Evolutionary conservation across 345 rosid genomes (phyloP).

Genomic region (Odontarrhena argentea): DNA sequence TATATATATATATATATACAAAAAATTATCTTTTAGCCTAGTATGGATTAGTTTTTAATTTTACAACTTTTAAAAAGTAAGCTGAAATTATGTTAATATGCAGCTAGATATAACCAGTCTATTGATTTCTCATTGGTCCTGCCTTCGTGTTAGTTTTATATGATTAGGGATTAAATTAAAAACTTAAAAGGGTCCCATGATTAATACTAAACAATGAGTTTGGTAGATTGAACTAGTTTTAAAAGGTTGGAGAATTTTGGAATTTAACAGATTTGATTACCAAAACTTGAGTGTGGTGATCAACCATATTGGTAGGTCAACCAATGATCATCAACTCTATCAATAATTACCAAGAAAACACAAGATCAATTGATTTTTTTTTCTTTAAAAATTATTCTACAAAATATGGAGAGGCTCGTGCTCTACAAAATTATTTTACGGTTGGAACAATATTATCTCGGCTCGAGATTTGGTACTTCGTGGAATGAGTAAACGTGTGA

Average conservation of each 20-base stretch:
- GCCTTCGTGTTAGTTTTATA: not conserved
- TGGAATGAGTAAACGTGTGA: no score
- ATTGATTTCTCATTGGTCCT: not conserved
- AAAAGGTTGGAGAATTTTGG: not conserved
- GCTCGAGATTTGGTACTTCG: no score
- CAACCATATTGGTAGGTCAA: slow-evolving; percentile 37
- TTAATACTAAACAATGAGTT: slow-evolving; percentile 15
- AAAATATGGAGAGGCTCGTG: no score
- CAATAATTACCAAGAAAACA: slow-evolving; percentile 9
- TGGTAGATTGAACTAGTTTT: slow-evolving; percentile 18
- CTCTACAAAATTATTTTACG: no score
- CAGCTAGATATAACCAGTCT: not conserved
- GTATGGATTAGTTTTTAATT: not conserved
- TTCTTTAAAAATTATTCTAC: no score
- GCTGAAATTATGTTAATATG: not conserved
- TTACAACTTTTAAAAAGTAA: not conserved
- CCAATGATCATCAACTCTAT: slow-evolving; percentile 39
- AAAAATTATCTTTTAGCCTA: not conserved
- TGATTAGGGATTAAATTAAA: not conserved
- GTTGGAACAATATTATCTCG: no score
- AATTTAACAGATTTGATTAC: slow-evolving; percentile 25
- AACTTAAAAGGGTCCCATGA: slow-evolving; percentile 9
- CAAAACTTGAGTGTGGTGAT: slow-evolving; percentile 38
- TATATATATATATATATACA: no score
- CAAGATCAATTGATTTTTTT: not conserved